A percentile compares a stretch with the other conserved stretches of the same genome.
These are phyloP conservation scores for Platanus orientalis DNA, from an alignment of 164 flowering plant genomes.

Conservation along the genomic window DNA sequence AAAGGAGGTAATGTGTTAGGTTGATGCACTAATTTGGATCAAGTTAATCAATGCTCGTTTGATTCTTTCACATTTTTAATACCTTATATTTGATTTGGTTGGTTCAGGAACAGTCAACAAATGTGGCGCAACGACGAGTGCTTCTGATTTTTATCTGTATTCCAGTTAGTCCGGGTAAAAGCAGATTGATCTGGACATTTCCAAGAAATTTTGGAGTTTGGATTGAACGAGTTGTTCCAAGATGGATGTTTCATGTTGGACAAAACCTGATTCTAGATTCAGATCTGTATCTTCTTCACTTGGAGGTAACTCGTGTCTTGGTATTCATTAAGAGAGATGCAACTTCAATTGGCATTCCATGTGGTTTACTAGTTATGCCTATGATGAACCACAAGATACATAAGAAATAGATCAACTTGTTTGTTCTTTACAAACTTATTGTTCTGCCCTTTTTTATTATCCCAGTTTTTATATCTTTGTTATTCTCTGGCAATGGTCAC, in stretches of 20 bases:
- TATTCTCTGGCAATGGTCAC: too few species aligned
- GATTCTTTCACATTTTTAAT: not conserved
- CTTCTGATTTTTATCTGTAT: constrained; percentile 62
- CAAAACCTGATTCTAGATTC: constrained; percentile 84
- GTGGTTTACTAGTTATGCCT: too few species aligned
- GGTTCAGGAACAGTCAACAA: constrained; percentile 28
- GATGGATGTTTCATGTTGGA: constrained; percentile 80
- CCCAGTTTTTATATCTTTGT: too few species aligned
- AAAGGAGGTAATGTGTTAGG: constrained; percentile 30
- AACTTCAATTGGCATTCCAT: not conserved
- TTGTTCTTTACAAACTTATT: too few species aligned
- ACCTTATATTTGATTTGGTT: constrained; percentile 1
- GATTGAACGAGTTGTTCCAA: constrained; percentile 63
- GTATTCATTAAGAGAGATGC: not conserved
- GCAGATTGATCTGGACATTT: constrained; percentile 78
- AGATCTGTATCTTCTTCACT: constrained; percentile 79
- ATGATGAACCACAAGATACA: too few species aligned
- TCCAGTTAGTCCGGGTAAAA: constrained; percentile 87
- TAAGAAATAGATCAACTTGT: too few species aligned
- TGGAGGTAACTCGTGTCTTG: constrained; percentile 50
- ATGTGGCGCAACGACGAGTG: constrained; percentile 14
- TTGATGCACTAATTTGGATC: not conserved
- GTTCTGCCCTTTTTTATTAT: too few species aligned
- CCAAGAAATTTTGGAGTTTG: constrained; percentile 78
- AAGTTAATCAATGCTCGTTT: constrained; percentile 25